Conservation (phyloP, 1,139 yeast genomes). For the Taphrina wiesneri region DNA sequence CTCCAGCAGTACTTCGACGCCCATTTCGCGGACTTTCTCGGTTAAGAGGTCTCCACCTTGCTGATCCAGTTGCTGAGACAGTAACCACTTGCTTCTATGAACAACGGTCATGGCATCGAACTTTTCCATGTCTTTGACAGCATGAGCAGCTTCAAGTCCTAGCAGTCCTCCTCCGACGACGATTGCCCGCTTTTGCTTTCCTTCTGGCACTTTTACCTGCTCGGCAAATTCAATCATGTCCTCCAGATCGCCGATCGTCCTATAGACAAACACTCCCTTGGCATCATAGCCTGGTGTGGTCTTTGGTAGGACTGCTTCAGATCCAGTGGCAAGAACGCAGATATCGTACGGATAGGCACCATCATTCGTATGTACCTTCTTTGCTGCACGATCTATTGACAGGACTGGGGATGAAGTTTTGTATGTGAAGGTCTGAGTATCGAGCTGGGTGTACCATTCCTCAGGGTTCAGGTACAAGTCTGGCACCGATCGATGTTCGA, state of each 20-base stretch:
- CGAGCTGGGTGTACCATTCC: constrained; percentile 44
- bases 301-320: constrained; percentile 44
- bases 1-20: constrained; percentile 44
- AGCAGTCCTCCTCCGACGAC: constrained; percentile 48
- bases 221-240: constrained; percentile 43
- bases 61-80: constrained; percentile 46
- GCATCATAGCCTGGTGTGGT: constrained; percentile 41
- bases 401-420: constrained; percentile 44
- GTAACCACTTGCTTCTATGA: constrained; percentile 46
- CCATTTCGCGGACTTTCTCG: constrained; percentile 44
- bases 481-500: constrained; percentile 42
- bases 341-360: constrained; percentile 43
- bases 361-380: constrained; percentile 42
- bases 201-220: constrained; percentile 25
- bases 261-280: constrained; percentile 46
- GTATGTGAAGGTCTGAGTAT: constrained; percentile 44
- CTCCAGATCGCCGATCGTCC: constrained; percentile 46
- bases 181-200: constrained; percentile 42
- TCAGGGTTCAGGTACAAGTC: constrained; percentile 45
- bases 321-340: constrained; percentile 46
- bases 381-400: constrained; percentile 41
- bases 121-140: constrained; percentile 44
- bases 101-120: constrained; percentile 45
- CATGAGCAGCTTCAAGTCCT: constrained; percentile 48
- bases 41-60: constrained; percentile 45